Base-by-base conservation (phyloP, 2,329 filamentous ascomycete species). In the Xylariales sp. region DNA sequence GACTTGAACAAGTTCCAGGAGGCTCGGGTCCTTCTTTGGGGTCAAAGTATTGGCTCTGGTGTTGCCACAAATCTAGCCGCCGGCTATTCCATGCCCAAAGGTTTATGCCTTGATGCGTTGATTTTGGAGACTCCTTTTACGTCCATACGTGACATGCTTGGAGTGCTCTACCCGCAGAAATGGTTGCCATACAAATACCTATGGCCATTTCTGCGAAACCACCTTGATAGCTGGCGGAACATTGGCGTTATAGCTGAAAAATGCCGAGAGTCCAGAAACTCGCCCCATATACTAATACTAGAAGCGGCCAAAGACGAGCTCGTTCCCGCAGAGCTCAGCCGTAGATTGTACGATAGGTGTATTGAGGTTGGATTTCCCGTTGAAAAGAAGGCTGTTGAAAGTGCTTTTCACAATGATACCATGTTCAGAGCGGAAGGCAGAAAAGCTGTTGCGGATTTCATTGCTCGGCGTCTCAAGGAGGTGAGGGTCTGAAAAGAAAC, bases 181-280 rank as follows among this genome's bases (percentile, higher is more conserved):
- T 90, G 85, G 84, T 65, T 90, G 6, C 86, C 86, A 0, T 91
- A 91, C 55, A 74, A 76, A 32, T 80, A 90, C 54, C 67, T 91
- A 0, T 78, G 79, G 69, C 83, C 82, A 0, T 89, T 90, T 52
- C 66, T 90, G 10, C 71, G 83, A 47, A 89, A 74, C 42, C 72
- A 76, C 28, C 60, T 81, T 24, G 72, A 81, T 46, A 78, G 67
- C 45, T 71, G 61, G 62, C 54, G 60, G 37, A 78, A 78, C 43
- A 45, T 81, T 20, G 63, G 57, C 4, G 37, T 54, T 19, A 66
- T 80, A 23, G 57, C 62, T 7, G 45, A 56, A 24, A 49, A 47
- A 5, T 51, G 60, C 49, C 41, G 40, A 35, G 48, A 45, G 38
- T 45, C 43, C 1, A 29, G 38, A 5, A 37, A 40, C 13, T 44